Conservation (phyloP, 2,329 filamentous ascomycete genomes). For the Elsinoe batatas region DNA sequence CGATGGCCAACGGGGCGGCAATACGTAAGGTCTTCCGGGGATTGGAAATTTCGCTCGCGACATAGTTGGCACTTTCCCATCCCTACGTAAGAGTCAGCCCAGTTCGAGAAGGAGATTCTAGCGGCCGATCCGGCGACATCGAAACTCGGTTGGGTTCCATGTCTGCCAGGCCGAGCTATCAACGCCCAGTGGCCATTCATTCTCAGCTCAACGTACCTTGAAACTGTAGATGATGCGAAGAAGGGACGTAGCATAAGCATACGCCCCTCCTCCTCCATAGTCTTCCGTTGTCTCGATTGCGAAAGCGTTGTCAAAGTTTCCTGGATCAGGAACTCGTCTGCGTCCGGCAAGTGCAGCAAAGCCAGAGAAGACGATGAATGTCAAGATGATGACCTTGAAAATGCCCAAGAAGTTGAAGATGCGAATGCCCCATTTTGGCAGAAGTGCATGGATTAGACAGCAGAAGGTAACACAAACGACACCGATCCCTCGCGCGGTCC, state of each 20-base stretch:
- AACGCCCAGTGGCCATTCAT: no score
- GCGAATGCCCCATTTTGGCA: conserved; percentile 56
- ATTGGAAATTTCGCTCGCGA: conserved; percentile 53
- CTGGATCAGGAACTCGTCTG: conserved; percentile 49
- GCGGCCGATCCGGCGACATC: no score
- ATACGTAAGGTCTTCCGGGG: conserved; percentile 54
- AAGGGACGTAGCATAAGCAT: conserved; percentile 58
- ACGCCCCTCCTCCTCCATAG: conserved; percentile 47
- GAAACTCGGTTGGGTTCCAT: no score
- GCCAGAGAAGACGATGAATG: conserved; percentile 55
- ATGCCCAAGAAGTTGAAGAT: conserved; percentile 57
- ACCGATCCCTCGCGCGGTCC: conserved; percentile 42
- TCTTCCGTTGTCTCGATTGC: conserved; percentile 17
- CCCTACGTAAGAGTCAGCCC: no score
- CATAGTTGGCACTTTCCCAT: conserved; percentile 60
- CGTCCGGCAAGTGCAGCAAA: conserved; percentile 53
- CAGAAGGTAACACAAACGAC: conserved; percentile 55
- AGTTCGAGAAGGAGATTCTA: no score
- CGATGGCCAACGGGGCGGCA: conserved; percentile 49
- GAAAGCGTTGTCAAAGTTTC: conserved; percentile 56
- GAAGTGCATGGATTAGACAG: conserved; percentile 50
- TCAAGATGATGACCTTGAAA: conserved; percentile 56
- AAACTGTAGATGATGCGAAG: conserved; percentile 66
- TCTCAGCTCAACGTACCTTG: no score
- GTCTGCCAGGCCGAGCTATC: no score